Evolutionary conservation across 257 asterid genomes (phyloP).

Genomic region (Ballota nigra): DNA sequence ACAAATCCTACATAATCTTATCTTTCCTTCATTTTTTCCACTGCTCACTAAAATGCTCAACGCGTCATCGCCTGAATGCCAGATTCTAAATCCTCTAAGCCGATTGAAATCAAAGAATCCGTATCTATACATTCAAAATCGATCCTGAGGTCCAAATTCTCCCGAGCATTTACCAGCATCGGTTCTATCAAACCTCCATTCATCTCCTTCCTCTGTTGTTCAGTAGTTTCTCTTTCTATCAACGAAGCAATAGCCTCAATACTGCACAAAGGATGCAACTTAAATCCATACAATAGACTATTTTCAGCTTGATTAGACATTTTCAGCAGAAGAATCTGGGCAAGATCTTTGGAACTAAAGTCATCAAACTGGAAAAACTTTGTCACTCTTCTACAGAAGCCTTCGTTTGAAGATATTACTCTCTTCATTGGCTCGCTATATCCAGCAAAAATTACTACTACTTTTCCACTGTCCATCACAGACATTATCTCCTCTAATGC

Average conservation of each 20-base stretch:
- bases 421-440: slow-evolving; percentile 94
- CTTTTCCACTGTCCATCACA: slow-evolving; percentile 79
- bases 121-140: slow-evolving; percentile 59
- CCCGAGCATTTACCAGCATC: slow-evolving; percentile 73
- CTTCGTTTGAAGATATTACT: slow-evolving; percentile 74
- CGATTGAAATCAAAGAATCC: slow-evolving; percentile 64
- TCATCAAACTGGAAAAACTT: slow-evolving; percentile 76
- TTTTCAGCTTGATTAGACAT: slow-evolving; percentile 53
- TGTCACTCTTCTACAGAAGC: slow-evolving; percentile 88
- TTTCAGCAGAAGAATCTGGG: slow-evolving; percentile 66
- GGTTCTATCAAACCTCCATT: slow-evolving; percentile 86
- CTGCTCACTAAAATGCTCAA: slow-evolving; percentile 25
- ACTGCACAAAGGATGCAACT: slow-evolving; percentile 63
- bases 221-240: slow-evolving; percentile 54
- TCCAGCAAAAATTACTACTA: slow-evolving; percentile 90
- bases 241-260: slow-evolving; percentile 55
- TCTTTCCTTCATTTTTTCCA: neutral
- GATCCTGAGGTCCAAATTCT: slow-evolving; percentile 70
- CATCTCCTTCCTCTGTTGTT: slow-evolving; percentile 76
- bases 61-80: slow-evolving; percentile 52
- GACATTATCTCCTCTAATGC: slow-evolving; percentile 95
- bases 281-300: slow-evolving; percentile 61
- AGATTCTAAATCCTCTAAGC: slow-evolving; percentile 64
- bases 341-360: slow-evolving; percentile 65
- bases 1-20: neutral